These are phyloP conservation scores for Durotheca rogersii DNA, from an alignment of 495 filamentous ascomycete genomes.

Conservation along the genomic window DNA sequence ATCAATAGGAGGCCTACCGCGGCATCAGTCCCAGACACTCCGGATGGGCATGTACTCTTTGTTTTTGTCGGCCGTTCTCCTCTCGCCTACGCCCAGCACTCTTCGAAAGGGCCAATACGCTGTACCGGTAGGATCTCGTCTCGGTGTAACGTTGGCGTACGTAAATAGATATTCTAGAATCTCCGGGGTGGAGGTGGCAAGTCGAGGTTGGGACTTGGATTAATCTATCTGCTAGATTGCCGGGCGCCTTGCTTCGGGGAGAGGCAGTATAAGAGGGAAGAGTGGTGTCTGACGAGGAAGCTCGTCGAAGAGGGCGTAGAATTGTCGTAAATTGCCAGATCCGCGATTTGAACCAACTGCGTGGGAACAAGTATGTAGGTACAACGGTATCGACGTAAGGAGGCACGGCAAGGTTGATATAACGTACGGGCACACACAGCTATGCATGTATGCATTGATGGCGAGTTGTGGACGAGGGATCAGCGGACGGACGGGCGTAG, in stretches of 20 bases:
- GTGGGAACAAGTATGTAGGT: slow-evolving; percentile 21
- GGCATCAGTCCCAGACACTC: not conserved
- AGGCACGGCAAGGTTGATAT: too few relatives aligned
- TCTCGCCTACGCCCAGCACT: too few relatives aligned
- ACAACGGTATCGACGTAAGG: not conserved
- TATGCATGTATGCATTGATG: not conserved
- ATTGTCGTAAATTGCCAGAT: not conserved
- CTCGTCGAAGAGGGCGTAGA: not conserved
- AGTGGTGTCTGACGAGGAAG: not conserved
- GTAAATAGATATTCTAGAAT: too few relatives aligned
- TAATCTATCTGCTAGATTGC: too few relatives aligned
- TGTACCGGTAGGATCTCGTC: too few relatives aligned
- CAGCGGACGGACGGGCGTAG: too few relatives aligned
- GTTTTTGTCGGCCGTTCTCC: not conserved
- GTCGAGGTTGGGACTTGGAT: too few relatives aligned
- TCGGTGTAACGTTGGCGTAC: too few relatives aligned
- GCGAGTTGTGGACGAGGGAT: too few relatives aligned
- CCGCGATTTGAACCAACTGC: slow-evolving; percentile 14
- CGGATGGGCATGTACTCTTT: slow-evolving; percentile 5
- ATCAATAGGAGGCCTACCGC: not conserved
- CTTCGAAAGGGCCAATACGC: too few relatives aligned
- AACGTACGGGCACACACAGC: not conserved
- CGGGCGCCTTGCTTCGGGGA: too few relatives aligned
- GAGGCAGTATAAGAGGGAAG: too few relatives aligned
- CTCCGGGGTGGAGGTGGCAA: not conserved